Percentiles rank a stretch among this genome's conserved stretches.
These are phyloP conservation scores for Osmanthus fragrans DNA, from an alignment of 257 asterid species.

Conservation along the genomic window DNA sequence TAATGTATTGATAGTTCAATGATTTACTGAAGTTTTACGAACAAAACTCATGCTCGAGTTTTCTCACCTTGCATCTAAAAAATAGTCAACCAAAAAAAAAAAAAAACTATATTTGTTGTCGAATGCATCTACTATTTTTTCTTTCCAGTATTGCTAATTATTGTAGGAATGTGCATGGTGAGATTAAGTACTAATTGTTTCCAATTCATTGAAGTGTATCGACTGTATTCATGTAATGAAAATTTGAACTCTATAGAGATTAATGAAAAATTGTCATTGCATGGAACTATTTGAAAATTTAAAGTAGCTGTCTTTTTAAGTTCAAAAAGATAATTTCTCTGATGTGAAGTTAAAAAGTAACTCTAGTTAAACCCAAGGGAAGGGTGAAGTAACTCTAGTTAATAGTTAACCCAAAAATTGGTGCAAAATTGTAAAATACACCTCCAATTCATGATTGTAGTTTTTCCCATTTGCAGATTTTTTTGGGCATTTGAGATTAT, in stretches of 20 bases:
- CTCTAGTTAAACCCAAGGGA: constrained; percentile 16
- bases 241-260: background rate
- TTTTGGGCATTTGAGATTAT: constrained; percentile 24
- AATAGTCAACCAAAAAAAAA: too few species aligned
- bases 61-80: background rate
- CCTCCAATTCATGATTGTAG: too few species aligned
- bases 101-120: too few species aligned
- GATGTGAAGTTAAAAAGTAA: constrained; percentile 22
- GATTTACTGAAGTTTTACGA: background rate
- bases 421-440: constrained; percentile 18
- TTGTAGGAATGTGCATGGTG: too few species aligned
- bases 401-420: constrained; percentile 3
- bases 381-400: constrained; percentile 18
- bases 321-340: background rate
- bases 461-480: constrained; percentile 17
- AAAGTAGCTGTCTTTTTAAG: too few species aligned
- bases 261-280: background rate
- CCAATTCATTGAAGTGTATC: background rate
- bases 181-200: background rate
- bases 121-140: background rate
- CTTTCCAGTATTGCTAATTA: background rate
- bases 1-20: background rate
- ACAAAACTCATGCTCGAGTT: background rate
- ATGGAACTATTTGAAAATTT: too few species aligned
- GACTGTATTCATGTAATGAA: background rate